These are phyloP conservation scores for Tolypocladium amazonense DNA, from an alignment of 2,329 filamentous ascomycete species.

Conservation along the genomic window DNA sequence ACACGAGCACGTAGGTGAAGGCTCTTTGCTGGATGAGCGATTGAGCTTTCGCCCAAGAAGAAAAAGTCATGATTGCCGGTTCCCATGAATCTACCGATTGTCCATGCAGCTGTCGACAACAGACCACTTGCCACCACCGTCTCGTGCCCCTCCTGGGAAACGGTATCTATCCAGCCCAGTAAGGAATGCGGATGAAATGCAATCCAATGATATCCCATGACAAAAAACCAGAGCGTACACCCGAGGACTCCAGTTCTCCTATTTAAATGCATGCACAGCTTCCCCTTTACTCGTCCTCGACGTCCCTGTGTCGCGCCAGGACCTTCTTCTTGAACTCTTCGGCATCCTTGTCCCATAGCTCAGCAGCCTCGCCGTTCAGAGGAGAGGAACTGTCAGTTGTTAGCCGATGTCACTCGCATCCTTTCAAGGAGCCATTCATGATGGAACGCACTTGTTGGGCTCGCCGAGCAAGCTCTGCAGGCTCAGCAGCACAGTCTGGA, in stretches of 20 bases:
- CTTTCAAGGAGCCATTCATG: neutral
- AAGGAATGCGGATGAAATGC: conserved; percentile 16
- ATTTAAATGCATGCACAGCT: conserved; percentile 9
- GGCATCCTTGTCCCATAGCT: conserved; percentile 85
- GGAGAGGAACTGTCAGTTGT: conserved; percentile 62
- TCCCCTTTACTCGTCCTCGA: conserved; percentile 47
- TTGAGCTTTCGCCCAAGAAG: neutral
- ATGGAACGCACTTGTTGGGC: conserved; percentile 81
- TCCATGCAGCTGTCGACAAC: conserved; percentile 3
- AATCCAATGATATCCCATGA: conserved; percentile 19
- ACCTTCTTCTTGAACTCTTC: conserved; percentile 79
- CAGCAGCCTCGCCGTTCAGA: conserved; percentile 89
- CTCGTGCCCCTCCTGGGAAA: conserved; percentile 1
- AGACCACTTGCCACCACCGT: neutral
- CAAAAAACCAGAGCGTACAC: conserved; percentile 19
- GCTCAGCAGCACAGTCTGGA: conserved; percentile 84
- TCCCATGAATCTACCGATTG: conserved; percentile 1
- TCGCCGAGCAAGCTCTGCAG: conserved; percentile 92
- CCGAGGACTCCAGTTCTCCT: conserved; percentile 33
- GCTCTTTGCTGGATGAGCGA: neutral
- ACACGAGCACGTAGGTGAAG: neutral
- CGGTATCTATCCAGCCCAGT: conserved; percentile 3
- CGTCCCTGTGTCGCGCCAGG: conserved; percentile 48
- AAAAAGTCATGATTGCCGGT: conserved; percentile 1
- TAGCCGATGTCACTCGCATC: conserved; percentile 6